Evolutionary conservation across 345 rosid genomes (phyloP).

Genomic region (Fremontodendron californicum): DNA sequence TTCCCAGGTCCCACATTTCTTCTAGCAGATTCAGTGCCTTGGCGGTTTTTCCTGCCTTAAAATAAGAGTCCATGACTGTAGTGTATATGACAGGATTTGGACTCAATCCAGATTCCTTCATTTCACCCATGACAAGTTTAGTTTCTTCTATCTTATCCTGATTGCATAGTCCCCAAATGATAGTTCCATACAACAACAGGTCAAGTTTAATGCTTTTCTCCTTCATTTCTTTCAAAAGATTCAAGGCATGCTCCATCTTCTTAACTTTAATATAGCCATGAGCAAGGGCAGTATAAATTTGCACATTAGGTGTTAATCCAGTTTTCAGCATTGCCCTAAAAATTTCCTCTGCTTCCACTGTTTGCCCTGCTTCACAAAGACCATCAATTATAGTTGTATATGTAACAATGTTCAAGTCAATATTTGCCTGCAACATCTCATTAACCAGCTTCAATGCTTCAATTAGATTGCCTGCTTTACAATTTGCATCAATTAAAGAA

Average conservation of each 20-base stretch:
- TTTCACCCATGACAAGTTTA: slow-evolving; percentile 40
- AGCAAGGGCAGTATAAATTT: slow-evolving; percentile 50
- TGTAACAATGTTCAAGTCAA: slow-evolving; percentile 54
- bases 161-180: slow-evolving; percentile 55
- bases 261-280: slow-evolving; percentile 57
- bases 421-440: slow-evolving; percentile 50
- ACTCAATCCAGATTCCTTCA: slow-evolving; percentile 43
- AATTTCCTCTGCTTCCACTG: slow-evolving; percentile 54
- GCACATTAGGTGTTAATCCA: slow-evolving; percentile 48
- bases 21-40: slow-evolving; percentile 49
- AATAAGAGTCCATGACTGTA: slow-evolving; percentile 56
- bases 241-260: slow-evolving; percentile 45
- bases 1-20: slow-evolving; percentile 41
- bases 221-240: slow-evolving; percentile 46
- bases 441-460: slow-evolving; percentile 56
- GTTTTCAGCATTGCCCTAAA: slow-evolving; percentile 40
- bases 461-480: slow-evolving; percentile 44
- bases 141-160: slow-evolving; percentile 49
- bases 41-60: slow-evolving; percentile 42
- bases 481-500: slow-evolving; percentile 61
- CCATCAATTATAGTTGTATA: slow-evolving; percentile 55
- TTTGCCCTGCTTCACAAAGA: slow-evolving; percentile 49
- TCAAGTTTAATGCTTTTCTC: slow-evolving; percentile 48
- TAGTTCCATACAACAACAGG: slow-evolving; percentile 54
- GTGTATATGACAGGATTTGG: slow-evolving; percentile 52